Evolutionary conservation across 768 basidiomycete genomes (phyloP).

Genomic region (Lentinula lateritia): DNA sequence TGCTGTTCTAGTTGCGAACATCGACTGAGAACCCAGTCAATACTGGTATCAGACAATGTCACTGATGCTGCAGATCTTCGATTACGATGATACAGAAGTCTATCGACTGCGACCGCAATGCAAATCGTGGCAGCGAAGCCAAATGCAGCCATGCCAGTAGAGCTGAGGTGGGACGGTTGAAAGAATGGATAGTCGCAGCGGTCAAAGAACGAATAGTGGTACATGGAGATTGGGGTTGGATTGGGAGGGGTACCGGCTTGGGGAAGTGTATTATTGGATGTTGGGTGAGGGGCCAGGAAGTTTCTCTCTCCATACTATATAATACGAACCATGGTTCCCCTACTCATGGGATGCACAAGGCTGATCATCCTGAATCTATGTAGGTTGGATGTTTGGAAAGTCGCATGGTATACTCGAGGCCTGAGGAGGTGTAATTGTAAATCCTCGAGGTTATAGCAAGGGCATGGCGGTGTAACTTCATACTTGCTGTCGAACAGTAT

Average conservation of each 20-base stretch:
- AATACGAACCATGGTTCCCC: not conserved
- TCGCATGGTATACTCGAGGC: not conserved
- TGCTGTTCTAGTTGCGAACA: not conserved
- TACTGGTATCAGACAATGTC: not conserved
- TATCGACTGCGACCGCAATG: not conserved
- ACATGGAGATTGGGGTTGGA: not conserved
- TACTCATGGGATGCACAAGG: not conserved
- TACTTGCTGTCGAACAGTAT: too few relatives aligned
- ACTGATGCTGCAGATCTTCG: not conserved
- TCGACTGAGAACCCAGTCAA: not conserved
- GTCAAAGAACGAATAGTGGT: not conserved
- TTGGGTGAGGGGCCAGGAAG: not conserved
- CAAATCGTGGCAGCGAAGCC: not conserved
- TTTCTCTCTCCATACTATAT: not conserved
- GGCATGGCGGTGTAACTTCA: not conserved
- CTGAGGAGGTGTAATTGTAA: not conserved
- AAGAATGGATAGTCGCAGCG: not conserved
- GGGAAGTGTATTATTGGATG: not conserved
- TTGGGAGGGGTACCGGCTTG: not conserved
- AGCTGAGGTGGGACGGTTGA: not conserved
- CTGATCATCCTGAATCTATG: not conserved
- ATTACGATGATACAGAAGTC: not conserved
- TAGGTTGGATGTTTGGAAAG: not conserved
- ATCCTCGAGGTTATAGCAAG: not conserved
- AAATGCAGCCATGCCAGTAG: not conserved